These are phyloP conservation scores for Scutellaria barbata DNA, from an alignment of 257 asterid species.

Conservation along the genomic window DNA sequence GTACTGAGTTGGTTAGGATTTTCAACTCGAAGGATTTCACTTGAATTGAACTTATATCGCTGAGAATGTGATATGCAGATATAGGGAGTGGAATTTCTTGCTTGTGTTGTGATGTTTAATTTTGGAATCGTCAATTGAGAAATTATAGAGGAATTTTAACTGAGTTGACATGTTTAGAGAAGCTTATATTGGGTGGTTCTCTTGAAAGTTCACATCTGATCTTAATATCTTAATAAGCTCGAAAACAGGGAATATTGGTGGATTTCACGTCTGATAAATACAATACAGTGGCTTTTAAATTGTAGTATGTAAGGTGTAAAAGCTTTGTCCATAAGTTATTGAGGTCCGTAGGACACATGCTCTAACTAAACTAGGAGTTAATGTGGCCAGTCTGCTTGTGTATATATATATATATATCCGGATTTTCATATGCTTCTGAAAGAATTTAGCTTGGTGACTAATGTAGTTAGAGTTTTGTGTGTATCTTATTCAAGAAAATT, in stretches of 20 bases:
- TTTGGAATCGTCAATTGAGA: background rate
- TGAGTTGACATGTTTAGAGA: background rate
- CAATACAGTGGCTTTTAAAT: background rate
- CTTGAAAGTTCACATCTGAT: background rate
- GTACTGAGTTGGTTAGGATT: background rate
- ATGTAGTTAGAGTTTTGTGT: too few relatives aligned
- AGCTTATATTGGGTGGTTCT: background rate
- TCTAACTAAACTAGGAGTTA: background rate
- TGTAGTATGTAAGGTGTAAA: background rate
- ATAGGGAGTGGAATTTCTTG: background rate
- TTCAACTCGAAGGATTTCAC: background rate
- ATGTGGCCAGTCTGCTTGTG: background rate
- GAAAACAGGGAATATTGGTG: background rate
- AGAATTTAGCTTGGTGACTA: too few relatives aligned
- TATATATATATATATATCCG: too few relatives aligned
- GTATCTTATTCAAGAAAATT: too few relatives aligned
- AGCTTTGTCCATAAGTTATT: background rate
- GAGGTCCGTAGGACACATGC: background rate
- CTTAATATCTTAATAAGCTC: background rate
- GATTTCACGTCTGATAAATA: background rate
- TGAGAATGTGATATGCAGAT: constrained; percentile 5
- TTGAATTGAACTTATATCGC: constrained; percentile 4
- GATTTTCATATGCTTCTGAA: background rate
- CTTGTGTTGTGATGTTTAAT: background rate
- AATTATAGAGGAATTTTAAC: background rate